These are phyloP conservation scores for Vitis rotundifolia DNA, from an alignment of 164 flowering plant genomes.

Conservation along the genomic window DNA sequence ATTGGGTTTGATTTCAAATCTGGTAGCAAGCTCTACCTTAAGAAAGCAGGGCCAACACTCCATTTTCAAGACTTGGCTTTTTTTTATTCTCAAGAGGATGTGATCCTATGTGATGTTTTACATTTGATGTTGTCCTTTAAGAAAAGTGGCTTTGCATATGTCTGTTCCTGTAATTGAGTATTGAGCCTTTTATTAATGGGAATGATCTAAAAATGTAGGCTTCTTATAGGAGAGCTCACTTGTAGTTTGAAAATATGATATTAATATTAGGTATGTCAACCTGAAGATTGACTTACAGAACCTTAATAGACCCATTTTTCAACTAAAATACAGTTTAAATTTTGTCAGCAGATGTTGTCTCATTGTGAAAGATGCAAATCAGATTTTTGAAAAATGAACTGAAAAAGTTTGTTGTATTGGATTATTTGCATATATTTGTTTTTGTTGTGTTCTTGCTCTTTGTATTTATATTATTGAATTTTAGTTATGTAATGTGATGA, in stretches of 20 bases:
- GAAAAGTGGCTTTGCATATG: background rate
- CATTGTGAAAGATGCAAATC: background rate
- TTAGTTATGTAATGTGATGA: background rate
- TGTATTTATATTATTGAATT: background rate
- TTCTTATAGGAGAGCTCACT: background rate
- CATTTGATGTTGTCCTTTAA: background rate
- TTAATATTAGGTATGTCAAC: background rate
- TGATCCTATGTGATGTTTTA: constrained; percentile 12
- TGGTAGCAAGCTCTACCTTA: background rate
- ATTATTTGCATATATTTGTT: background rate
- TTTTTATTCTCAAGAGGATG: constrained; percentile 3
- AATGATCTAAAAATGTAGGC: background rate
- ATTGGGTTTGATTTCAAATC: too few relatives aligned
- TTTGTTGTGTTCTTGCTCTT: background rate
- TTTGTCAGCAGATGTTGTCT: background rate
- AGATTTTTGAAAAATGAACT: background rate
- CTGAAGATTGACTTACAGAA: background rate
- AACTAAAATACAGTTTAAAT: background rate
- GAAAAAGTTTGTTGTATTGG: background rate
- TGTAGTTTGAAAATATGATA: constrained; percentile 1
- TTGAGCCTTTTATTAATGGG: background rate
- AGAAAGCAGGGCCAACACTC: background rate
- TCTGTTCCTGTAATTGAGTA: background rate
- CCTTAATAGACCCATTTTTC: background rate
- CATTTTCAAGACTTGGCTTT: constrained; percentile 4